A percentile compares a stretch with the other conserved stretches of the same genome.
These are phyloP conservation scores for Anisogramma anomala DNA, from an alignment of 2,329 filamentous ascomycete species.

Conservation along the genomic window DNA sequence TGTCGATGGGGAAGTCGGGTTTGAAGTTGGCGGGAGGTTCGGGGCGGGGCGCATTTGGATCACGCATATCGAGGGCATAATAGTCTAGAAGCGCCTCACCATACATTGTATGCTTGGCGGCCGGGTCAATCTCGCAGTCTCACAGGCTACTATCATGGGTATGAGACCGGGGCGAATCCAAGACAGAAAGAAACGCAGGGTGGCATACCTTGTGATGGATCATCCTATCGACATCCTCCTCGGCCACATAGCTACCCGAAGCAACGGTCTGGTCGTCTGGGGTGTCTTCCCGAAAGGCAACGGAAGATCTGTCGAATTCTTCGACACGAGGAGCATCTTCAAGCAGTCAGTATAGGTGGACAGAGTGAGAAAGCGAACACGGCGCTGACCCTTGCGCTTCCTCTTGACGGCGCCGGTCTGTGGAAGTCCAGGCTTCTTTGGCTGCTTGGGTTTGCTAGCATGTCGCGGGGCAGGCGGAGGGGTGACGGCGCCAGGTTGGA, in stretches of 20 bases:
- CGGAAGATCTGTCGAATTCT: conserved; percentile 42
- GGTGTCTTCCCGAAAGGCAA: conserved; percentile 47
- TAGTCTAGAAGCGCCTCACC: conserved; percentile 92
- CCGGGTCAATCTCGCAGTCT: conserved; percentile 32
- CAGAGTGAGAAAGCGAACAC: conserved; percentile 11
- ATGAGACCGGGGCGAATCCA: not conserved
- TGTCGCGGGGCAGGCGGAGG: conserved; percentile 92
- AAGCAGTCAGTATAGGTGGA: conserved; percentile 18
- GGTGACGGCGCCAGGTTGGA: conserved; percentile 68
- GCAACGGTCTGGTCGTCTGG: conserved; percentile 74
- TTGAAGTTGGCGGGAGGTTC: conserved; percentile 78
- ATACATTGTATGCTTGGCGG: conserved; percentile 81
- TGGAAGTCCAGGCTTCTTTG: conserved; percentile 44
- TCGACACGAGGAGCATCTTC: conserved; percentile 36
- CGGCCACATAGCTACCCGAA: conserved; percentile 74
- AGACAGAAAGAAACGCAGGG: not conserved
- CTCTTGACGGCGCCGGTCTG: conserved; percentile 9
- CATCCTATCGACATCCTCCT: conserved; percentile 63
- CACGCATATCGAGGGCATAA: conserved; percentile 77
- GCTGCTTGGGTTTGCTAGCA: conserved; percentile 71
- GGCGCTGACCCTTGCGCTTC: conserved; percentile 6
- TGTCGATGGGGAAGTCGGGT: conserved; percentile 85
- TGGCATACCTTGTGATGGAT: conserved; percentile 29
- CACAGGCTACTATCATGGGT: no score
- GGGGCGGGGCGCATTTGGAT: conserved; percentile 59